Evolutionary conservation across 108 stramenopile species (phyloP).

Genomic region (Seminavis robusta): DNA sequence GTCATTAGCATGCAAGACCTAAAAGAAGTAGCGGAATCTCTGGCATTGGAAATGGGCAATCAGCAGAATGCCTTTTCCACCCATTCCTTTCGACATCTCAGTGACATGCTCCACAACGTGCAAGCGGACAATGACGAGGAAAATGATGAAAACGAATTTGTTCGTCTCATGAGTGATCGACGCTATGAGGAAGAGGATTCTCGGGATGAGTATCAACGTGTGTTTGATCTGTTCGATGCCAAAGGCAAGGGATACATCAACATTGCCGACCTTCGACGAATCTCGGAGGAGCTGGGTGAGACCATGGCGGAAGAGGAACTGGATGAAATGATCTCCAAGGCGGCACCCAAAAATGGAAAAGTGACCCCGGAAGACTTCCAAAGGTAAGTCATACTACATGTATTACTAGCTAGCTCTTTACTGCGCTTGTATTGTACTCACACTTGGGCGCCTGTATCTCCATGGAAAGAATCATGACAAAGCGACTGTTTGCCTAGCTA

Average conservation of each 20-base stretch:
- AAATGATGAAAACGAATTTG: conserved; percentile 12
- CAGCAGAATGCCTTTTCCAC: too few relatives aligned
- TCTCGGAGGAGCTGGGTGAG: conserved; percentile 97
- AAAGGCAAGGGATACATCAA: conserved; percentile 94
- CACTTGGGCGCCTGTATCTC: too few relatives aligned
- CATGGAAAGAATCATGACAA: conserved; percentile 90
- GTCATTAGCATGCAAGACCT: neutral
- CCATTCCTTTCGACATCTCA: too few relatives aligned
- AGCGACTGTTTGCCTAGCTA: conserved; percentile 46
- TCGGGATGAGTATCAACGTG: conserved; percentile 63
- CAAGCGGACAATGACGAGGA: conserved; percentile 33
- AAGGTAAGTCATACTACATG: too few relatives aligned
- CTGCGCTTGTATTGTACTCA: too few relatives aligned
- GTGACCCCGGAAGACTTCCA: conserved; percentile 90
- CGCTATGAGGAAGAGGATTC: conserved; percentile 36
- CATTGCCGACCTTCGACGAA: conserved; percentile 89
- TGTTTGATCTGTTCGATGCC: conserved; percentile 98
- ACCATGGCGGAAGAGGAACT: conserved; percentile 94
- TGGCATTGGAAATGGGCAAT: too few relatives aligned
- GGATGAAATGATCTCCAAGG: conserved; percentile 98
- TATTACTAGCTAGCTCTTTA: too few relatives aligned
- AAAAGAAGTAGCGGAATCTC: too few relatives aligned
- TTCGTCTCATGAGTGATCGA: too few relatives aligned
- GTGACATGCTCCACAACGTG: conserved; percentile 46
- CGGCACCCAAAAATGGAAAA: conserved; percentile 83